Conservation (phyloP, 441 rosid species). For the Pelargonium fulgidum region DNA sequence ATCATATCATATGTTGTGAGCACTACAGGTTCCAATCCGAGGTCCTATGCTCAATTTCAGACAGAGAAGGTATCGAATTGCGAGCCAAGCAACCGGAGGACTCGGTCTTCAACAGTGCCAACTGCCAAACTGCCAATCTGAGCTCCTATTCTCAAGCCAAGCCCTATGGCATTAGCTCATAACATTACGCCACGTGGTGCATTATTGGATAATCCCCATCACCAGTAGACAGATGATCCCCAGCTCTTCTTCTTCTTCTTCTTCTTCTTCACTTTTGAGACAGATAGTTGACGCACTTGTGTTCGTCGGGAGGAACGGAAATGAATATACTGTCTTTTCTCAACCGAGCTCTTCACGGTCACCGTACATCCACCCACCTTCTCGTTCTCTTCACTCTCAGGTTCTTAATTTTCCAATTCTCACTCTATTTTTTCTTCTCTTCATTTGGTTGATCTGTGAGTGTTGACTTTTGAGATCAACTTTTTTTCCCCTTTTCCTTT, state of each 20-base stretch:
- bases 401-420: background rate
- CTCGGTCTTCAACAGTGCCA: no score
- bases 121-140: no score
- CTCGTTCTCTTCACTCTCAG: slow-evolving; percentile 2
- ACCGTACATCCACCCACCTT: slow-evolving; percentile 1
- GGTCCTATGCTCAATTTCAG: no score
- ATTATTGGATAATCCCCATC: background rate
- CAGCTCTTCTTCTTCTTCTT: background rate
- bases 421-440: background rate
- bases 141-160: no score
- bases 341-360: background rate
- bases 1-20: no score
- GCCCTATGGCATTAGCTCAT: no score
- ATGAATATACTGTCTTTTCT: background rate
- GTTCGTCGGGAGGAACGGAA: background rate
- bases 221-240: background rate
- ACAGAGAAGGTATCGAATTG: no score
- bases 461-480: background rate
- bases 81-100: no score
- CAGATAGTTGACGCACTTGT: background rate
- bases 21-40: no score
- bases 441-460: background rate
- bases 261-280: background rate
- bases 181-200: background rate
- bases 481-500: background rate